phyloP scores from a whole-genome alignment of 192 early-diverging fungal genomes.

The Backusella westeae region DNA sequence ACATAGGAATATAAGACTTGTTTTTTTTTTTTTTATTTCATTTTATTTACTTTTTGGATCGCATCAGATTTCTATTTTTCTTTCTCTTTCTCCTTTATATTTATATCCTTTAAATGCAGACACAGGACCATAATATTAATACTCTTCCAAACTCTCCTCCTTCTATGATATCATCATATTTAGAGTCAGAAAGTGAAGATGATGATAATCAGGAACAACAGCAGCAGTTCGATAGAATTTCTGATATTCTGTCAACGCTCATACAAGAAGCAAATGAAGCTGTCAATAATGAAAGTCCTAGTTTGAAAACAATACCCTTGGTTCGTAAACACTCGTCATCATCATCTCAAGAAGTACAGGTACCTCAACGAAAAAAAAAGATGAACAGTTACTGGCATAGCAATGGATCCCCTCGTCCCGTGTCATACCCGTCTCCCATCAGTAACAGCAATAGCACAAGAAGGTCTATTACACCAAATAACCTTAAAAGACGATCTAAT shows the following conservation, averaged over 20 bases:
- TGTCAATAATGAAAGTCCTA: constrained; percentile 7
- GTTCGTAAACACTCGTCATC: background rate
- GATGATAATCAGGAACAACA: constrained; percentile 19
- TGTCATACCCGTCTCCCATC: background rate
- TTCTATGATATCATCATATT: background rate
- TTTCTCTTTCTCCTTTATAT: background rate
- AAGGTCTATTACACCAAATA: constrained; percentile 1
- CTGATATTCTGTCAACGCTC: constrained; percentile 25
- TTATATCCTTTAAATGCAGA: background rate
- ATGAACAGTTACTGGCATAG: background rate
- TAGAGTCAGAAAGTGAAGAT: background rate
- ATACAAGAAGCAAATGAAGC: constrained; percentile 34
- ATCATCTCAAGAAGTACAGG: background rate
- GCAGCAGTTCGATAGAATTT: constrained; percentile 27
- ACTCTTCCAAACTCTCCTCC: constrained; percentile 21
- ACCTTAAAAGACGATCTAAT: background rate
- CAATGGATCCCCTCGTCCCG: background rate
- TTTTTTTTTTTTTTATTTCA: background rate
- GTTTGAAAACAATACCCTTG: background rate
- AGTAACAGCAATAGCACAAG: background rate
- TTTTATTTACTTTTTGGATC: background rate
- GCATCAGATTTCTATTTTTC: background rate
- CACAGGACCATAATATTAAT: constrained; percentile 1
- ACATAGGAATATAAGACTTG: constrained; percentile 4
- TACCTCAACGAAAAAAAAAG: constrained; percentile 4